These are phyloP conservation scores for Hypoxylon sp. DNA, from an alignment of 2,329 filamentous ascomycete species.

Conservation along the genomic window DNA sequence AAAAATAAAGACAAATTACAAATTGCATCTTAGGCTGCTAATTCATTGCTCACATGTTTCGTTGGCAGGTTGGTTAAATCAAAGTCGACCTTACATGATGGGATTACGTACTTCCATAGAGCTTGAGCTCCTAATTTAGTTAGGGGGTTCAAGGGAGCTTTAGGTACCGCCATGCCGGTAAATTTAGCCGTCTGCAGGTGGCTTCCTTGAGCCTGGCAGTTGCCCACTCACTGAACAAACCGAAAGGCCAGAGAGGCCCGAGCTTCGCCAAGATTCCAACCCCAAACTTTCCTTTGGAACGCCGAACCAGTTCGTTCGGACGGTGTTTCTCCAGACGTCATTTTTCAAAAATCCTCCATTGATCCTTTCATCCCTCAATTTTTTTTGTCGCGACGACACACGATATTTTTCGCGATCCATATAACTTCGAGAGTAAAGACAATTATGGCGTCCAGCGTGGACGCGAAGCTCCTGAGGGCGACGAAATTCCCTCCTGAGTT, in stretches of 20 bases:
- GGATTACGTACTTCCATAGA: too few species aligned
- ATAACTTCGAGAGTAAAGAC: too few species aligned
- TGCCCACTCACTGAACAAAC: conserved; percentile 14
- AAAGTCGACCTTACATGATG: too few species aligned
- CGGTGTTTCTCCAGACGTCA: conserved; percentile 40
- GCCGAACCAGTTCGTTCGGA: conserved; percentile 18
- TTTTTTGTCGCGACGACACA: conserved; percentile 7
- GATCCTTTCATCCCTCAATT: conserved; percentile 21
- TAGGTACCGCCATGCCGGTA: too few species aligned
- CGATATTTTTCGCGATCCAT: too few species aligned
- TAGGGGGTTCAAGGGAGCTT: too few species aligned
- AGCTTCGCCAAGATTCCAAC: not conserved
- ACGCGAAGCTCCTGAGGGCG: conserved; percentile 86
- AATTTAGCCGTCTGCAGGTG: conserved; percentile 12
- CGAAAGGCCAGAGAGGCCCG: too few species aligned
- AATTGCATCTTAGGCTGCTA: too few species aligned
- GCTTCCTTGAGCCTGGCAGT: conserved; percentile 8
- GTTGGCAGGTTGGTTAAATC: too few species aligned
- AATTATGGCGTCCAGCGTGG: conserved; percentile 86
- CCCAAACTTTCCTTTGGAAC: conserved; percentile 23
- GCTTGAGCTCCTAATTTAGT: too few species aligned
- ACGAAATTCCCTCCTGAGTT: conserved; percentile 96
- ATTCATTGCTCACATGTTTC: too few species aligned
- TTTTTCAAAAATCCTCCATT: conserved; percentile 27
- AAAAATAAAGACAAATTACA: too few species aligned